Base-by-base conservation (phyloP, 768 basidiomycete species). In the Mycena polygramma region DNA sequence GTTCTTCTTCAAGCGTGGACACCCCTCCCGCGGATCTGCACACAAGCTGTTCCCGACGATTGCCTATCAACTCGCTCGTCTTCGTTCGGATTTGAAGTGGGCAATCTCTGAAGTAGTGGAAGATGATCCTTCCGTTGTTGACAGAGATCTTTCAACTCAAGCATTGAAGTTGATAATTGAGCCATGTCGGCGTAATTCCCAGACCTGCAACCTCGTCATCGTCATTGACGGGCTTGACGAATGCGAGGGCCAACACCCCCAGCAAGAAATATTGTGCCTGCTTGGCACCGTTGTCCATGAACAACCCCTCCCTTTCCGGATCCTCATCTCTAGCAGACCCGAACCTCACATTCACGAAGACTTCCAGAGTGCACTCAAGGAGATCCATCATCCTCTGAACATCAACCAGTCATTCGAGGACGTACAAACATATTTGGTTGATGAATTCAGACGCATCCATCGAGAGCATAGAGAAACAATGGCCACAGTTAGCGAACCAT, bases 191-290 rank as follows among this genome's bases (percentile, higher is more conserved):
- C 1, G 62, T 68, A 9, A 36, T 53, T 37, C 14, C n/a, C 43
- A 5, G 6, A 30, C 46, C 52, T 49, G 48, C 37, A 52, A 46
- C 53, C 17, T 59, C 73, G 19, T 30, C 30, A 30, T 30, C 6
- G 58, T 75, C 48, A 74, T 77, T 39, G 80, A 81, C 70, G 79
- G 77, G 2, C 59, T 81, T 7, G 80, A 81, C 58, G 78, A 78
- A 62, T 78, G 76, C 49, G 53, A 66, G 0, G 73, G 66, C 4
- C 45, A 69, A 19, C 22, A 37, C 14, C 30, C 53, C 2, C 78
- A 57, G n/a, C 54, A 57, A 37, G 37, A 37, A 57, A 17, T 57
- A n/a, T n/a, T 57, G 11, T 22, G 54, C n/a, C 14, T 37, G 13
- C 15, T 57, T 39, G 54, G 54, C n/a, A 57, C n/a, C 9, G 37